Conservation (phyloP, 1,284 basidiomycete genomes). For the Ganoderma meredithae region DNA sequence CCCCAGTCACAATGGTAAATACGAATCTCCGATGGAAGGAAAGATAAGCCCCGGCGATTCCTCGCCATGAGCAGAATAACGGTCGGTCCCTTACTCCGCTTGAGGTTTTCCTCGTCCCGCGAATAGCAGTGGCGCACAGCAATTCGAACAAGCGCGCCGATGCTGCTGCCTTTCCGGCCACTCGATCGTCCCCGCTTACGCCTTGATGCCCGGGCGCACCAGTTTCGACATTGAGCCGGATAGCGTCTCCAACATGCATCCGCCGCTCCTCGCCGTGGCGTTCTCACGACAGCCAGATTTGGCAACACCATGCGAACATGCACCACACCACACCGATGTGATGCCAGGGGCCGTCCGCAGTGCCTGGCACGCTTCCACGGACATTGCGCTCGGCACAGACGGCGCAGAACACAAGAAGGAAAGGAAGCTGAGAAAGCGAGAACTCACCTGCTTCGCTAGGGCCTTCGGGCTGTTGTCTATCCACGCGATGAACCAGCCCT, state of each 20-base stretch:
- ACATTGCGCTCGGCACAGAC: slow-evolving; percentile 5
- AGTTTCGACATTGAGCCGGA: slow-evolving; percentile 8
- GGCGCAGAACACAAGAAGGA: not conserved
- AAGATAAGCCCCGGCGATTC: not conserved
- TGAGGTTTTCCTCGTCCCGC: not conserved
- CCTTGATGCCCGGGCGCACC: slow-evolving; percentile 5
- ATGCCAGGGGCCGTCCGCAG: slow-evolving; percentile 1
- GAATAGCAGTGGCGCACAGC: not conserved
- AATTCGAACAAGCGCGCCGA: not conserved
- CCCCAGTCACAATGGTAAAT: not conserved
- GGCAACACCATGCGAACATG: slow-evolving; percentile 8
- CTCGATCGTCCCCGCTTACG: not conserved
- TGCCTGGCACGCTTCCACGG: slow-evolving; percentile 7
- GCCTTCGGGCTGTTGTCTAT: slow-evolving; percentile 96
- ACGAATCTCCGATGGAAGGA: slow-evolving; percentile 4
- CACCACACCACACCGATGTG: slow-evolving; percentile 1
- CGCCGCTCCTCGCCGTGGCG: slow-evolving; percentile 3
- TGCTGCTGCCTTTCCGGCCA: slow-evolving; percentile 3
- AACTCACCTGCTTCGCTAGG: slow-evolving; percentile 80
- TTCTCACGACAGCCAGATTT: not conserved
- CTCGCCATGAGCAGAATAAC: slow-evolving; percentile 8
- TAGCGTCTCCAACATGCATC: slow-evolving; percentile 3
- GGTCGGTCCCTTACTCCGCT: not conserved
- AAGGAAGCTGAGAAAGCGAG: not conserved
- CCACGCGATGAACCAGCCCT: slow-evolving; percentile 97